phyloP scores from a whole-genome alignment of 2,329 filamentous ascomycete genomes.

The Penicillium sp. region DNA sequence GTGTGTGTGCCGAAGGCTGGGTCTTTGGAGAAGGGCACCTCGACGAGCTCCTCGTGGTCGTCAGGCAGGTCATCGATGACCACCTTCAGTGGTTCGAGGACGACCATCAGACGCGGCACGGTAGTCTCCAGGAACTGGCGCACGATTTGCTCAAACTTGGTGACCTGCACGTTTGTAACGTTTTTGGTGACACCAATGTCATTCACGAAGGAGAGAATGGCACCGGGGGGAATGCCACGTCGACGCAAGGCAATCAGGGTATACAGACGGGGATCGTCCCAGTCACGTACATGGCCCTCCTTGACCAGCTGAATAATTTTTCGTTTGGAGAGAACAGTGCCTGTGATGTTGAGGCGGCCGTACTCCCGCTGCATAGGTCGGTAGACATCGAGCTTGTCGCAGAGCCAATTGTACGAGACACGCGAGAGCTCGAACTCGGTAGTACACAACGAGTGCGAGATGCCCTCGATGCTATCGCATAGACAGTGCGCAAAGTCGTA shows the following conservation, averaged over 20 bases:
- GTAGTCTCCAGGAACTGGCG: constrained; percentile 83
- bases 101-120: constrained; percentile 83
- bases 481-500: constrained; percentile 67
- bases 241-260: constrained; percentile 80
- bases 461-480: constrained; percentile 86
- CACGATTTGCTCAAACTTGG: constrained; percentile 80
- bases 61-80: constrained; percentile 75
- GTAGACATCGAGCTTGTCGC: constrained; percentile 77
- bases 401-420: constrained; percentile 87
- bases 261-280: constrained; percentile 89
- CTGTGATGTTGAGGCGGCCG: constrained; percentile 72
- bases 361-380: constrained; percentile 93
- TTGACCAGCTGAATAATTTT: constrained; percentile 77
- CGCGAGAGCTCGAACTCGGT: constrained; percentile 84
- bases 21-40: constrained; percentile 76
- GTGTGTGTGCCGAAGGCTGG: constrained; percentile 54
- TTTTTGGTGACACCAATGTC: constrained; percentile 88
- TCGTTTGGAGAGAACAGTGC: constrained; percentile 84
- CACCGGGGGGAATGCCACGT: constrained; percentile 81
- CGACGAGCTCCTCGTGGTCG: constrained; percentile 62
- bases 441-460: constrained; percentile 90
- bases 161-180: constrained; percentile 72
- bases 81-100: constrained; percentile 80
- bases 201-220: constrained; percentile 83
- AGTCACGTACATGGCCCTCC: constrained; percentile 73